A percentile compares a stretch with the other conserved stretches of the same genome.
These are phyloP conservation scores for Coemansia sp. DNA, from an alignment of 192 early-diverging fungal genomes.

Conservation along the genomic window DNA sequence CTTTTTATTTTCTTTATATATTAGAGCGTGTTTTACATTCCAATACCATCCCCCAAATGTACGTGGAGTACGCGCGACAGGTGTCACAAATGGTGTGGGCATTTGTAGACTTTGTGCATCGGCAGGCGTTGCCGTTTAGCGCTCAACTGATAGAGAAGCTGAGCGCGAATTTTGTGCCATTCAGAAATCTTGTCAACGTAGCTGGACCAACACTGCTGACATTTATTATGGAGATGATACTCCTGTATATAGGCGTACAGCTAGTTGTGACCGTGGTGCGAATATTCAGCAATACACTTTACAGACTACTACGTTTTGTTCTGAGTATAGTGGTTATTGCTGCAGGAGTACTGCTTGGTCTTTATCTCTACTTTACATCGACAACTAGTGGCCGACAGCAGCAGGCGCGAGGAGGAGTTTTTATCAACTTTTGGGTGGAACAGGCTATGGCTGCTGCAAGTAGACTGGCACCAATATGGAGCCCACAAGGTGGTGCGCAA, in stretches of 20 bases:
- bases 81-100: constrained; percentile 10
- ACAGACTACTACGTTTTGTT: constrained; percentile 27
- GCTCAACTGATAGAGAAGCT: constrained; percentile 11
- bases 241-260: constrained; percentile 15
- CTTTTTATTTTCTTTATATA: constrained; percentile 2
- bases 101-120: constrained; percentile 18
- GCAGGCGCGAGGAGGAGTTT: constrained; percentile 5
- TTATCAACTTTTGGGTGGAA: constrained; percentile 25
- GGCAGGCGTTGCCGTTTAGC: constrained; percentile 27
- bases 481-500: not conserved
- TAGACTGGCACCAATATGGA: constrained; percentile 22
- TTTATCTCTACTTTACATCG: constrained; percentile 40
- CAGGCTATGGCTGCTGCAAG: constrained; percentile 24
- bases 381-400: constrained; percentile 13
- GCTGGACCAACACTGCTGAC: constrained; percentile 20
- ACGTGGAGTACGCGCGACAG: constrained; percentile 28
- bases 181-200: constrained; percentile 17
- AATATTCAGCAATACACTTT: constrained; percentile 44
- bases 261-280: constrained; percentile 15
- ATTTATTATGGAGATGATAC: constrained; percentile 20
- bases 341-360: constrained; percentile 18
- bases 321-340: constrained; percentile 16
- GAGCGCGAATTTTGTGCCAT: constrained; percentile 32
- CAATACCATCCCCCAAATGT: not conserved
- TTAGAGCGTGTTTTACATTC: not conserved